Evolutionary conservation across 2,329 filamentous ascomycete genomes (phyloP), one percentile per base, ranked within the genome.

Genomic region (Aspergillus udagawae): DNA sequence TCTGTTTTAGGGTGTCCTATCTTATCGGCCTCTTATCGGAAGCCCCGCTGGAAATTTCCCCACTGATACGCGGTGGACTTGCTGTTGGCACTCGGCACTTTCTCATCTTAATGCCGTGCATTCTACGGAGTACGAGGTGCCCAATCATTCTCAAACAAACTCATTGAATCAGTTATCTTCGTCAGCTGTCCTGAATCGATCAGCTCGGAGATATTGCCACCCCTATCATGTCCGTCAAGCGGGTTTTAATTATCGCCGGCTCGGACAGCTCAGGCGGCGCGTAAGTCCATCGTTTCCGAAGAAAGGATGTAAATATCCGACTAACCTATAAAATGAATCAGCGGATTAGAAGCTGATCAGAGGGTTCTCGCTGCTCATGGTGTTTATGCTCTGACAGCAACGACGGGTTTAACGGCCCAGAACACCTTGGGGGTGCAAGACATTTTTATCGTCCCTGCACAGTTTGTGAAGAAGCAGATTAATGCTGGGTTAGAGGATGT

Each of bases 321-420:
- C 44, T 47, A 62, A 65, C 55, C 57, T 60, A n/a, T 57, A 50
- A 66, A 60, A 51, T n/a, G 41, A 45, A 56, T 54, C 67, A 96
- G 92, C 55, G 94, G 93, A 52, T 85, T 99, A 35, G 93, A 99
- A 75, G 94, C 93, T 42, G 93, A 97, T 72, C 92, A 97, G 71
- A 96, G 96, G 73, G 92, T 96, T 60, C 88, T 96, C 59, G 89
- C 92, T 48, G 91, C 90, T 20, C 92, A 97, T 83, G 87, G 89
- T 58, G 94, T 90, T 77, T 97, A 97, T 80, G 92, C 91, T 58
- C 95, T 97, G 86, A 97, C 93, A 52, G 91, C 92, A 23, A 97
- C 93, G 9, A 95, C 93, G 14, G 93, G 93, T 21, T 79, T 99
- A 69, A 99, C 94, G n/a, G 92, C 91, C 17, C 94, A 97, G 71